Percentiles rank a stretch among this genome's conserved stretches.
Conservation (phyloP, 75 land plant genomes). For the Picea sitchensis region DNA sequence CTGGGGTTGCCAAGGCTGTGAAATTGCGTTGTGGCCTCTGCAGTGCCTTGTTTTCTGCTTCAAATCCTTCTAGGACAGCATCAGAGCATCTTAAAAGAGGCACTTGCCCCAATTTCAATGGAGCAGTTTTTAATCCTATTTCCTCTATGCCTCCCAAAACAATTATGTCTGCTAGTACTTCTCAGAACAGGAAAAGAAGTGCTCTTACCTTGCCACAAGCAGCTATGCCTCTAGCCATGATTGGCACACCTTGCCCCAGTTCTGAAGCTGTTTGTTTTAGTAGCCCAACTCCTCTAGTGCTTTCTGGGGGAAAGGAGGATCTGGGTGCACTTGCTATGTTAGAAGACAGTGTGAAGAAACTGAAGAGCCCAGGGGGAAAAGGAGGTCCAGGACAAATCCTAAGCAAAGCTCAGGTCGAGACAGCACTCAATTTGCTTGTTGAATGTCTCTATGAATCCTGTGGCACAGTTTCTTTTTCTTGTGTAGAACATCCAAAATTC, state of each 20-base stretch:
- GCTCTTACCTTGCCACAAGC: constrained; percentile 6
- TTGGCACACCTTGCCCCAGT: neutral
- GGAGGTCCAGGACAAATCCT: constrained; percentile 41
- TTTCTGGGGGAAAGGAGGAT: constrained; percentile 82
- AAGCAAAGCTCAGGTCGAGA: constrained; percentile 43
- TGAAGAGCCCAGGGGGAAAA: constrained; percentile 54
- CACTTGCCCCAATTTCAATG: no score
- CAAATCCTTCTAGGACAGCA: no score
- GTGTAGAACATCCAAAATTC: constrained; percentile 84
- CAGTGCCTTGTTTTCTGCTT: no score
- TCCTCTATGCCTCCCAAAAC: constrained; percentile 21
- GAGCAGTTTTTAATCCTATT: neutral
- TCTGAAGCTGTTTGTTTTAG: constrained; percentile 2
- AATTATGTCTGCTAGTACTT: constrained; percentile 1
- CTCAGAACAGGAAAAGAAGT: constrained; percentile 15
- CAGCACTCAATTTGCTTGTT: constrained; percentile 62
- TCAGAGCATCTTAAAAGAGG: no score
- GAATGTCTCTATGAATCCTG: constrained; percentile 88
- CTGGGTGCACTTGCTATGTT: constrained; percentile 75
- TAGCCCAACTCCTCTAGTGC: constrained; percentile 18
- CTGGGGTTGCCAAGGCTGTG: no score
- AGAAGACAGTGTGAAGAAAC: constrained; percentile 82
- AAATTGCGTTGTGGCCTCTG: no score
- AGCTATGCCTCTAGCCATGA: neutral
- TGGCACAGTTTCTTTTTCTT: constrained; percentile 68